Percentiles rank a stretch among this genome's conserved stretches.
These are phyloP conservation scores for Coemansia sp. DNA, from an alignment of 192 early-diverging fungal genomes.

Conservation along the genomic window DNA sequence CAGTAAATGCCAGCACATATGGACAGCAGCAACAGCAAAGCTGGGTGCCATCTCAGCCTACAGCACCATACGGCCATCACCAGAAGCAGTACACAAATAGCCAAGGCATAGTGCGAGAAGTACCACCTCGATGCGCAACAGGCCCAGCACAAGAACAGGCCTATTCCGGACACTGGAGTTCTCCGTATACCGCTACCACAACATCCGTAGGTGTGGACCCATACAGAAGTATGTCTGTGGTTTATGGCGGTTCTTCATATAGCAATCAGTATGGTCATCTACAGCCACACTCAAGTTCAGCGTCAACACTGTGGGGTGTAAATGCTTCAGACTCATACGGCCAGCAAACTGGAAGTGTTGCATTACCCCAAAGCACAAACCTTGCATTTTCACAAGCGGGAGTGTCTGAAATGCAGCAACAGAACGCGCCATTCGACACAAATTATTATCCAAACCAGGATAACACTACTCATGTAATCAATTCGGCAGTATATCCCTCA, in stretches of 20 bases:
- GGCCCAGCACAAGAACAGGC: slow-evolving; percentile 42
- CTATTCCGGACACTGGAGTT: slow-evolving; percentile 21
- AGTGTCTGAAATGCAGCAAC: not conserved
- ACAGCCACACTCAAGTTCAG: not conserved
- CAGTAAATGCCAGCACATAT: not conserved
- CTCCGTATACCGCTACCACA: not conserved
- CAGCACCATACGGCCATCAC: not conserved
- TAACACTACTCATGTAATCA: not conserved
- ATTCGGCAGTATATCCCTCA: not conserved
- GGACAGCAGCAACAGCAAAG: slow-evolving; percentile 4
- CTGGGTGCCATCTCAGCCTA: not conserved
- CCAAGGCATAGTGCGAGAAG: slow-evolving; percentile 10
- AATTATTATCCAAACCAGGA: not conserved
- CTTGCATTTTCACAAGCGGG: not conserved
- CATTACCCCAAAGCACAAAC: not conserved
- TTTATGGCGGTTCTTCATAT: slow-evolving; percentile 30
- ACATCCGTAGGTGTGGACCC: slow-evolving; percentile 9
- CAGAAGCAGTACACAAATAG: slow-evolving; percentile 7
- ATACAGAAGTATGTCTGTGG: slow-evolving; percentile 46
- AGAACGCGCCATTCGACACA: not conserved
- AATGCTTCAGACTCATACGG: slow-evolving; percentile 30
- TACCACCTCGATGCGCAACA: slow-evolving; percentile 49
- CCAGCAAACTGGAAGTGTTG: slow-evolving; percentile 18
- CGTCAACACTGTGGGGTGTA: not conserved
- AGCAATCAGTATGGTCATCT: slow-evolving; percentile 20